Evolutionary conservation across 2,329 filamentous ascomycete genomes (phyloP).

Genomic region (Aspergillus quadrilineatus): DNA sequence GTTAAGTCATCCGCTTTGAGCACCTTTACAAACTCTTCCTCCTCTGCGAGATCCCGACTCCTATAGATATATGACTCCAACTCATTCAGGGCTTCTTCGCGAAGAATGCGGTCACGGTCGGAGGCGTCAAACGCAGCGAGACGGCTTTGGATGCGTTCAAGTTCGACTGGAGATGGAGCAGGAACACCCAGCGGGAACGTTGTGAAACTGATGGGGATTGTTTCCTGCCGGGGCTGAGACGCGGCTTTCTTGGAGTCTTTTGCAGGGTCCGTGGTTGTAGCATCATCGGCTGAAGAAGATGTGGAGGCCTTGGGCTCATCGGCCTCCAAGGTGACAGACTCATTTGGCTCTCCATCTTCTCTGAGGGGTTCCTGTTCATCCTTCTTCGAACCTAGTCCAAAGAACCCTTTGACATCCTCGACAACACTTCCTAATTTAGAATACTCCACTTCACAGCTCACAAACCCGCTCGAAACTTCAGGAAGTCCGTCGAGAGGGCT

Average conservation of each 20-base stretch:
- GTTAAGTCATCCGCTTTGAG: conserved; percentile 69
- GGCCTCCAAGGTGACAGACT: conserved; percentile 47
- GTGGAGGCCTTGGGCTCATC: conserved; percentile 49
- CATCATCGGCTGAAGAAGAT: conserved; percentile 44
- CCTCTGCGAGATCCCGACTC: conserved; percentile 76
- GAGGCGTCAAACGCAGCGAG: conserved; percentile 83
- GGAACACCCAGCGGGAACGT: conserved; percentile 48
- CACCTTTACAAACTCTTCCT: conserved; percentile 68
- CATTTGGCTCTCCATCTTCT: conserved; percentile 57
- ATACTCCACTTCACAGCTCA: conserved; percentile 80
- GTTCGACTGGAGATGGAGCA: conserved; percentile 34
- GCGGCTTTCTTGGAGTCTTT: conserved; percentile 44
- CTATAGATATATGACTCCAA: conserved; percentile 94
- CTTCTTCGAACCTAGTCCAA: conserved; percentile 91
- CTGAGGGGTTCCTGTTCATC: conserved; percentile 72
- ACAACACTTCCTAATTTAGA: conserved; percentile 78
- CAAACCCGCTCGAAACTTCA: conserved; percentile 69
- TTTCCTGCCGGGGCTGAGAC: conserved; percentile 50
- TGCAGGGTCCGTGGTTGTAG: conserved; percentile 51
- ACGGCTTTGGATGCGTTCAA: conserved; percentile 63
- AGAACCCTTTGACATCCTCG: conserved; percentile 92
- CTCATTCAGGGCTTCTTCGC: conserved; percentile 86
- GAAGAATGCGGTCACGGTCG: conserved; percentile 70
- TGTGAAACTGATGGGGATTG: conserved; percentile 52
- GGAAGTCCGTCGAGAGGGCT: conserved; percentile 74